phyloP scores from a whole-genome alignment of 176 grass and related monocot genomes.

The Oryza glaberrima region DNA sequence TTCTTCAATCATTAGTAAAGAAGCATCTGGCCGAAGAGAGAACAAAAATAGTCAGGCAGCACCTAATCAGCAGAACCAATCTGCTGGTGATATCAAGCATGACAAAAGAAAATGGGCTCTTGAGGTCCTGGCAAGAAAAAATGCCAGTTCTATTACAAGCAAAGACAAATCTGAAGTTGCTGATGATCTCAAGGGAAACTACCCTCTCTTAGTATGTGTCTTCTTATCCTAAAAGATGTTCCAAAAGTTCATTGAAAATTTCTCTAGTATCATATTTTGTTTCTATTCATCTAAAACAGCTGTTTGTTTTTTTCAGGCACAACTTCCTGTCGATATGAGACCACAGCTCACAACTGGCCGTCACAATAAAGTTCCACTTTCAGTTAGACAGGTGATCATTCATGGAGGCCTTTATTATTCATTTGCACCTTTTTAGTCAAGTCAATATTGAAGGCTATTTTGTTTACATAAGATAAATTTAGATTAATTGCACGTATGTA shows the following conservation, averaged over 20 bases:
- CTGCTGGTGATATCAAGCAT: conserved; percentile 52
- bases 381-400: conserved; percentile 82
- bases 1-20: conserved; percentile 45
- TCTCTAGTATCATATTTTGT: conserved; percentile 33
- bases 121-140: conserved; percentile 95
- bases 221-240: conserved; percentile 20
- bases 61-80: conserved; percentile 49
- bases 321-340: conserved; percentile 86
- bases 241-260: conserved; percentile 20
- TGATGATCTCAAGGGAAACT: conserved; percentile 64
- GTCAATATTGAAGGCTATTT: background rate
- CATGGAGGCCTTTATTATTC: conserved; percentile 12
- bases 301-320: conserved; percentile 62
- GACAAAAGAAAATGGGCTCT: conserved; percentile 97
- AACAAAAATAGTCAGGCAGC: conserved; percentile 45
- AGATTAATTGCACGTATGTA: background rate
- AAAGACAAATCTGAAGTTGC: conserved; percentile 66
- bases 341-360: conserved; percentile 48
- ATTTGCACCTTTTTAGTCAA: conserved; percentile 2
- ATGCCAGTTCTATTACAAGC: conserved; percentile 57
- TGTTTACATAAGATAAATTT: background rate
- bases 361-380: conserved; percentile 71
- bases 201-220: conserved; percentile 73
- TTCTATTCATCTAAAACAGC: background rate
- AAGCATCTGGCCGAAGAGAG: conserved; percentile 41